Evolutionary conservation across 169 alveolate species (phyloP), one percentile per base, ranked within the genome.

Genomic region (Plasmodium chabaudi): DNA sequence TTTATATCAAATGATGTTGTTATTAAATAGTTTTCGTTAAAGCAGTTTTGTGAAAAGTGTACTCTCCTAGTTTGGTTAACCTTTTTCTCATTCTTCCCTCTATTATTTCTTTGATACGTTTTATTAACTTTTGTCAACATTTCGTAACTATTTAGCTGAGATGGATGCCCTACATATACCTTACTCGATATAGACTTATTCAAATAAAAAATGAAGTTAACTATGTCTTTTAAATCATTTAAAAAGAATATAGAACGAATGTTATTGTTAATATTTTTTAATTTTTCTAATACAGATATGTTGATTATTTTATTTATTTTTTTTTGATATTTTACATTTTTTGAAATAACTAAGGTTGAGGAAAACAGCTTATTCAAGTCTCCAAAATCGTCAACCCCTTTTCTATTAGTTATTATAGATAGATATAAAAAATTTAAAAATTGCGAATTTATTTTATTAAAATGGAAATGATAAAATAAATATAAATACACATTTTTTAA

Each of bases 381-480:
- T 49, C 63, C 65, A 15, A 77, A 56, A 10, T 63, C 39, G 15
- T 39, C 10, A 21, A 19, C 3, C 49, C 5, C 15, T 5, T 13
- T 61, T 13, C 23, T 51, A 17, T 27, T 68, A 77, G 39, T 34
- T 13, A 60, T 5, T 19, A 77, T 47, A 42, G 70, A 47, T 46
- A 53, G 65, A 63, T 63, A 77, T 27, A 77, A 21, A 47, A 64
- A 42, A 51, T 56, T 77, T 63, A 77, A 63, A 47, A 77, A 77
- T 7, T 61, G 13, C 15, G 49, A 12, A 64, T 17, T 51, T 49
- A 77, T 63, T 49, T 9, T 47, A 55, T 61, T 63, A 57, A 77
- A 77, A 64, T 77, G 77, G 47, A 63, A 77, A 63, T 77, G 75
- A 47, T 49, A 77, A 68, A 69, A 77, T 15, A 77, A 63, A 57